Evolutionary conservation across 768 basidiomycete species (phyloP), one percentile per base, ranked within the genome.

Genomic region (Termitomyces sp.): DNA sequence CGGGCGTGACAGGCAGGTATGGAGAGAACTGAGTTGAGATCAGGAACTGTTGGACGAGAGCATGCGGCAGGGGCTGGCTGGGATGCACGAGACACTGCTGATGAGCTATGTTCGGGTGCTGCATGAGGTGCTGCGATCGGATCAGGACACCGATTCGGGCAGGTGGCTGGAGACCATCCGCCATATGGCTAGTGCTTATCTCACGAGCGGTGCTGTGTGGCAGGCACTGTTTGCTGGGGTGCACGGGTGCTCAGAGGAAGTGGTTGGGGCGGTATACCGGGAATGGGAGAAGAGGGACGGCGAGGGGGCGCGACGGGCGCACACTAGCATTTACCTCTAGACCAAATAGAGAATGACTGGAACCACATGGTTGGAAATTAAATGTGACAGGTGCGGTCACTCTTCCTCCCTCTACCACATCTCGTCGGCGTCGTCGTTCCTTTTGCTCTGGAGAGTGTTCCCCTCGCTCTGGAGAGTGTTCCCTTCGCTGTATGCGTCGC

Each of bases 31-130:
- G 50, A 46, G 48, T 52, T 28, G 40, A 53, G 33, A 57, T 60
- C 64, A 82, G 81, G 68, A 59, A 38, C 63, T 81, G 50, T 66
- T 84, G 54, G 72, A 69, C 35, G 75, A 79, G 50, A 81, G 80
- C 66, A 76, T 82, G 72, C 71, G 71, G 55, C 70, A 71, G 53
- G 69, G 75, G 52, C 68, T 72, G 26, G 65, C 67, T 60, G 59
- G 68, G 46, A 65, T 83, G 52, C 82, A 84, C 60, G 77, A 79
- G 68, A 69, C 63, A 54, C 67, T 84, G 47, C 71, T 84, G 60
- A 66, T 79, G 61, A 71, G 74, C 56, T 81, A 80, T 66, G 75
- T 74, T 52, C 67, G 72, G 26, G 67, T 67, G 40, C 57, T 72
- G 59, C 65, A 68, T 49, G 65, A 65, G 63, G 64, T 60, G 30